Evolutionary conservation across 352 stramenopile genomes (phyloP).

Genomic region (Phytophthora cryptogea): DNA sequence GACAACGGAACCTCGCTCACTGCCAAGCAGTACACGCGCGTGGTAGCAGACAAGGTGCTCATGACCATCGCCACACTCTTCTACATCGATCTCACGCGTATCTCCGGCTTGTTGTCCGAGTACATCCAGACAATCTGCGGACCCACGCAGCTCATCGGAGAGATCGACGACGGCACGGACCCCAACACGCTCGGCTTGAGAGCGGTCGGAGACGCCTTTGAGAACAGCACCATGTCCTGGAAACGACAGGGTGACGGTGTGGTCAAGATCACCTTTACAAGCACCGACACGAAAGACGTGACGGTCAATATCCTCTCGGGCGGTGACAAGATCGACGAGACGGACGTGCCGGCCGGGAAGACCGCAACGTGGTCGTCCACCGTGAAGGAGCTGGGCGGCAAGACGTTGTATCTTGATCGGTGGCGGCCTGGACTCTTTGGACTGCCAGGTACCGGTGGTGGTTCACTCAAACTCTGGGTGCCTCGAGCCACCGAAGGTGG

Average conservation of each 20-base stretch:
- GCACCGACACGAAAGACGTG: constrained; percentile 33
- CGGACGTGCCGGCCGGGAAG: constrained; percentile 40
- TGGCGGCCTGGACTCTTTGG: constrained; percentile 33
- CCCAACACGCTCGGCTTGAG: constrained; percentile 47
- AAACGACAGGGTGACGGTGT: constrained; percentile 47
- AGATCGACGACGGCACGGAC: constrained; percentile 51
- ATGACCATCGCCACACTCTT: constrained; percentile 37
- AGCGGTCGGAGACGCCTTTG: constrained; percentile 48
- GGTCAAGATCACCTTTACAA: constrained; percentile 50
- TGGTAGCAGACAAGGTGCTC: constrained; percentile 30
- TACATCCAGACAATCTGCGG: constrained; percentile 40
- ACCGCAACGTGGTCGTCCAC: constrained; percentile 34
- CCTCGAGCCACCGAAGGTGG: constrained; percentile 32
- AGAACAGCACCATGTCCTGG: constrained; percentile 44
- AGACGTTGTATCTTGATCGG: constrained; percentile 35
- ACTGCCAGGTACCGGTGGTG: constrained; percentile 33
- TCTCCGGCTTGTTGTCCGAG: constrained; percentile 34
- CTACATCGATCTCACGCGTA: constrained; percentile 38
- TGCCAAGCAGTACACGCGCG: constrained; percentile 35
- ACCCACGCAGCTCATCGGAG: constrained; percentile 33
- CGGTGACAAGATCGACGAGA: constrained; percentile 40
- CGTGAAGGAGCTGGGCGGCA: constrained; percentile 26
- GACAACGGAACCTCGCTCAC: constrained; percentile 40
- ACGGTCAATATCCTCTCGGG: constrained; percentile 37
- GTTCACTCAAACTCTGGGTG: constrained; percentile 33